A percentile compares a stretch with the other conserved stretches of the same genome.
Evolutionary conservation across 2,329 filamentous ascomycete genomes (phyloP).

Genomic region (Fusarium kyushuense): DNA sequence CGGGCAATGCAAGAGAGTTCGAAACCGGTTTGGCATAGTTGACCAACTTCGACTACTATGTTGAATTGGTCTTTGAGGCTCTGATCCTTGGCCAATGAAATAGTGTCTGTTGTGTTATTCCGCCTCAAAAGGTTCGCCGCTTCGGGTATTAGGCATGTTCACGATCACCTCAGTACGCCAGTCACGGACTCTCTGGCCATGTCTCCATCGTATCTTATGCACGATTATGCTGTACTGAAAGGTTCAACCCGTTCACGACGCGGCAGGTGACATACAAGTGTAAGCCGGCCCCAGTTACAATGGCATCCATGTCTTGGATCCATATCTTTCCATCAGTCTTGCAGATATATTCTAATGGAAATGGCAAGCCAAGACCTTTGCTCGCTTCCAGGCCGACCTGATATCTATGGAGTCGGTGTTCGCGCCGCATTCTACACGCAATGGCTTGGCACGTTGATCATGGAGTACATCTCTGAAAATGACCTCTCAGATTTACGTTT

Average conservation of each 20-base stretch:
- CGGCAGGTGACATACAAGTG: constrained; percentile 40
- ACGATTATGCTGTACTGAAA: constrained; percentile 2
- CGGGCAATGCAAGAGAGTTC: neutral
- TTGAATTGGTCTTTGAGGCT: neutral
- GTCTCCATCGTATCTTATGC: constrained; percentile 2
- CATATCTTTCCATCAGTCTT: neutral
- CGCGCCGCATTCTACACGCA: constrained; percentile 53
- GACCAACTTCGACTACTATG: neutral
- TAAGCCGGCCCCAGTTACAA: constrained; percentile 24
- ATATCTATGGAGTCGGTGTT: constrained; percentile 54
- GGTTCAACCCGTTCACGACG: neutral
- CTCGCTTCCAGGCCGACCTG: constrained; percentile 45
- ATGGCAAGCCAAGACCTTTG: constrained; percentile 36
- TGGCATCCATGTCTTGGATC: neutral
- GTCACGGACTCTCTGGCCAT: constrained; percentile 5
- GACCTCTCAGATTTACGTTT: constrained; percentile 49
- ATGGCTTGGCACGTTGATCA: constrained; percentile 52
- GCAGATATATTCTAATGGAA: constrained; percentile 4
- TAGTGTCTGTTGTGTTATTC: constrained; percentile 18
- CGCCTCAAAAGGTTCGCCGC: constrained; percentile 6
- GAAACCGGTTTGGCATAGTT: neutral
- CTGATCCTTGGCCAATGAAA: neutral
- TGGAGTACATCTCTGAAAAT: constrained; percentile 49
- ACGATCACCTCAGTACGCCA: constrained; percentile 11
- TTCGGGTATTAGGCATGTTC: constrained; percentile 24